Percentiles rank a stretch among this genome's conserved stretches.
These are phyloP conservation scores for Coelastrella sp. DNA, from an alignment of 139 green algal genomes.

Conservation along the genomic window DNA sequence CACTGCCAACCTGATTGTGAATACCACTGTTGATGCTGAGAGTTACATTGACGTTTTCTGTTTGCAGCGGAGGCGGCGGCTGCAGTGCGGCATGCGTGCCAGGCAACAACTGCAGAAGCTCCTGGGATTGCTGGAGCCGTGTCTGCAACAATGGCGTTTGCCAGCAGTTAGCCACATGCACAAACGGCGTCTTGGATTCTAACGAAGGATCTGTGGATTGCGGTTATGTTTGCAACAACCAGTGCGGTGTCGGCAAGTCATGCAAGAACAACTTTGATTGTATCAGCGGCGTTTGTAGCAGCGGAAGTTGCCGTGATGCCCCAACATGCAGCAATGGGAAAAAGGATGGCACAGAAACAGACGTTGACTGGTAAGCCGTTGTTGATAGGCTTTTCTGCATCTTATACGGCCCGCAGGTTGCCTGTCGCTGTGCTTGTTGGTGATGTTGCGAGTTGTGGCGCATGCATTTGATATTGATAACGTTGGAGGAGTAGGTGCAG, in stretches of 20 bases:
- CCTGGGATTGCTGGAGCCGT: background rate
- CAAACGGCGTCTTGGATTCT: background rate
- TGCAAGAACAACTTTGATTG: background rate
- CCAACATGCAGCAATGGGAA: background rate
- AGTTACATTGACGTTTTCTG: background rate
- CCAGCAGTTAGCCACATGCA: background rate
- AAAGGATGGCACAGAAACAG: constrained; percentile 26
- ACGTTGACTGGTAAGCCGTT: background rate
- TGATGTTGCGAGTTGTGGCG: background rate
- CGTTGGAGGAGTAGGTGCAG: no score
- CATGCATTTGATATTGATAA: no score
- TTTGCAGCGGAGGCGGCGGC: constrained; percentile 20
- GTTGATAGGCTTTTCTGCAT: no score
- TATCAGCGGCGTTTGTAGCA: background rate
- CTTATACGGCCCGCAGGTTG: no score
- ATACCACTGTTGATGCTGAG: background rate
- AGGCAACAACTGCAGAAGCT: background rate
- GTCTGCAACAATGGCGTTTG: background rate
- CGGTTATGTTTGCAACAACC: background rate
- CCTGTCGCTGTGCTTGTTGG: background rate
- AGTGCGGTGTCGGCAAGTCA: background rate
- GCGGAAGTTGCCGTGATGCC: background rate
- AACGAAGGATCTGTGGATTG: background rate
- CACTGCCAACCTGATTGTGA: background rate
- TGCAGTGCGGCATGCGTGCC: background rate